These are phyloP conservation scores for Tetrapisispora fleetii DNA, from an alignment of 805 yeast species.

Conservation along the genomic window DNA sequence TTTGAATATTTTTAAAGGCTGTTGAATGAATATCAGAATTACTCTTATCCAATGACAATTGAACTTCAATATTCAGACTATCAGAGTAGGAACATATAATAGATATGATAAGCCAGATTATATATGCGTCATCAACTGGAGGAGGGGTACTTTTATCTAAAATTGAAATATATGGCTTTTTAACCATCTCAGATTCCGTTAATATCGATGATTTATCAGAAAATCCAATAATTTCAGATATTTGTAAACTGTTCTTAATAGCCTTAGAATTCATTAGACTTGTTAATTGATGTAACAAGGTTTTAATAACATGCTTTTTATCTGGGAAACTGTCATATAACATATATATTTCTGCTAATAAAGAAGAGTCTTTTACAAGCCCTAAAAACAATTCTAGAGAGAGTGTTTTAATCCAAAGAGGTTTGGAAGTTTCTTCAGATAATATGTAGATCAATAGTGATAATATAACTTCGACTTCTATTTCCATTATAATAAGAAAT, in stretches of 20 bases:
- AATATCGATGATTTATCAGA: slow-evolving; percentile 32
- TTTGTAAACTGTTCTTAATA: slow-evolving; percentile 27
- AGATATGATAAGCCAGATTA: slow-evolving; percentile 45
- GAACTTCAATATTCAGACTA: slow-evolving; percentile 36
- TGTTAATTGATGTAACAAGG: slow-evolving; percentile 38
- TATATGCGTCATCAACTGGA: slow-evolving; percentile 49
- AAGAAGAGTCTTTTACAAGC: slow-evolving; percentile 45
- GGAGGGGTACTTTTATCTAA: slow-evolving; percentile 81
- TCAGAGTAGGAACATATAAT: slow-evolving; percentile 52
- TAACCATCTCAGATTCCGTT: slow-evolving; percentile 35
- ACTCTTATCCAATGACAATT: neutral
- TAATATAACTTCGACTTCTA: slow-evolving; percentile 75
- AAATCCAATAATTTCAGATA: slow-evolving; percentile 26
- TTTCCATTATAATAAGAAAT: slow-evolving; percentile 50
- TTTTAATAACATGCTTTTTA: slow-evolving; percentile 51
- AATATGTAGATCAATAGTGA: slow-evolving; percentile 66
- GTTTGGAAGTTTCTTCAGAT: slow-evolving; percentile 43
- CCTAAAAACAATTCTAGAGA: slow-evolving; percentile 64
- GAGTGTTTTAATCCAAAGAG: slow-evolving; percentile 64
- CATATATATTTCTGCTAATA: slow-evolving; percentile 43
- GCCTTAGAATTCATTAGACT: slow-evolving; percentile 27
- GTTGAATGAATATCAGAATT: neutral
- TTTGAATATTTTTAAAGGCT: neutral
- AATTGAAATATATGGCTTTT: slow-evolving; percentile 56
- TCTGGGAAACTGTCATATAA: slow-evolving; percentile 52